phyloP scores from a whole-genome alignment of 1,139 yeast species.

The Suhomyces bribrorum region DNA sequence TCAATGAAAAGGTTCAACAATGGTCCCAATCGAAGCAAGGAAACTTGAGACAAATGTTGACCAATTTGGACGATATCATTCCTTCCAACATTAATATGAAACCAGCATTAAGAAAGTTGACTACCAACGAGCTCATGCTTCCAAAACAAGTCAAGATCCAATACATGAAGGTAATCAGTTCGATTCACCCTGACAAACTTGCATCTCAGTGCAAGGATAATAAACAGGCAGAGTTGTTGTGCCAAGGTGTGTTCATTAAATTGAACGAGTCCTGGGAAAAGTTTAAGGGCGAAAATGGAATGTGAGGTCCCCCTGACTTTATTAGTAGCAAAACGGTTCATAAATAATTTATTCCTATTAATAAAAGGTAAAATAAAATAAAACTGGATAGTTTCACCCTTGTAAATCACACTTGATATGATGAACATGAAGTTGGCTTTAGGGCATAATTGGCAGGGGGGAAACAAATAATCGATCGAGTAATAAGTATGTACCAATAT shows the following conservation, averaged over 20 bases:
- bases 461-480: no score
- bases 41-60: slow-evolving; percentile 23
- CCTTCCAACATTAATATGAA: slow-evolving; percentile 20
- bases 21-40: slow-evolving; percentile 25
- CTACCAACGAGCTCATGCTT: slow-evolving; percentile 74
- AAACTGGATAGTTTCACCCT: no score
- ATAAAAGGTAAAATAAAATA: no score
- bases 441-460: no score
- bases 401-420: no score
- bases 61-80: slow-evolving; percentile 23
- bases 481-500: no score
- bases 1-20: slow-evolving; percentile 15
- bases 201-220: slow-evolving; percentile 40
- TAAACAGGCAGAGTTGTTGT: slow-evolving; percentile 76
- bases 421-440: no score
- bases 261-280: slow-evolving; percentile 90
- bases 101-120: slow-evolving; percentile 21
- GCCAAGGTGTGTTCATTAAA: slow-evolving; percentile 82
- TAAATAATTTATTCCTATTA: no score
- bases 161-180: slow-evolving; percentile 91
- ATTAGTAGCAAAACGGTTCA: no score
- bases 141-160: slow-evolving; percentile 87
- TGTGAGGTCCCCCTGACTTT: background rate
- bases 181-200: slow-evolving; percentile 92
- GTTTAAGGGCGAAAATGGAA: slow-evolving; percentile 59